Percentiles rank a stretch among this genome's conserved stretches.
Evolutionary conservation across 768 basidiomycete genomes (phyloP).

Genomic region (Chlorophyllum brunneum): DNA sequence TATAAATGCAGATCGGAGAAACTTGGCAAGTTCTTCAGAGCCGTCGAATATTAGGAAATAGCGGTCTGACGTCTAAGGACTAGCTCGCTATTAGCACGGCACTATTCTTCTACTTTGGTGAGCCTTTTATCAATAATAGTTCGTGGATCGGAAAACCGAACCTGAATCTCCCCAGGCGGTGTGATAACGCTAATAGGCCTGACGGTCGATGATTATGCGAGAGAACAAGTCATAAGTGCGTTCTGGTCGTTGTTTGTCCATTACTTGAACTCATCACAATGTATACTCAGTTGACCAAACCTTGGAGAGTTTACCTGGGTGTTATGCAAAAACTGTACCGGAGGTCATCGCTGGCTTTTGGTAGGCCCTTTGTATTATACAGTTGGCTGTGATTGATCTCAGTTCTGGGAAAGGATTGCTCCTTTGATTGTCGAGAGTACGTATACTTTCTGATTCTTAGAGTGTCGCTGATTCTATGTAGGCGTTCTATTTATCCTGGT

Average conservation of each 20-base stretch:
- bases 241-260: constrained; percentile 4
- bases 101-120: constrained; percentile 25
- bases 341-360: constrained; percentile 25
- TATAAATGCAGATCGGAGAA: constrained; percentile 16
- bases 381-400: neutral
- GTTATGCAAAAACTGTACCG: constrained; percentile 25
- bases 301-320: constrained; percentile 23
- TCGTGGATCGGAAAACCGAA: neutral
- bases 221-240: constrained; percentile 23
- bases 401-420: constrained; percentile 17
- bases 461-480: neutral
- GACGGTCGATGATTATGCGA: constrained; percentile 23
- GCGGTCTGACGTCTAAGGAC: neutral
- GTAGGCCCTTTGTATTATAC: constrained; percentile 15
- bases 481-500: constrained; percentile 23
- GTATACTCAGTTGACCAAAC: constrained; percentile 17
- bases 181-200: constrained; percentile 20
- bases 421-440: constrained; percentile 26
- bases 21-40: constrained; percentile 9
- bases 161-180: constrained; percentile 18
- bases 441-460: neutral
- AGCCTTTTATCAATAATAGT: neutral
- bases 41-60: neutral
- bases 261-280: neutral
- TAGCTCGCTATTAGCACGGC: constrained; percentile 17